Base-by-base conservation (phyloP, 257 asterid genomes). In the Fraxinus pennsylvanica region DNA sequence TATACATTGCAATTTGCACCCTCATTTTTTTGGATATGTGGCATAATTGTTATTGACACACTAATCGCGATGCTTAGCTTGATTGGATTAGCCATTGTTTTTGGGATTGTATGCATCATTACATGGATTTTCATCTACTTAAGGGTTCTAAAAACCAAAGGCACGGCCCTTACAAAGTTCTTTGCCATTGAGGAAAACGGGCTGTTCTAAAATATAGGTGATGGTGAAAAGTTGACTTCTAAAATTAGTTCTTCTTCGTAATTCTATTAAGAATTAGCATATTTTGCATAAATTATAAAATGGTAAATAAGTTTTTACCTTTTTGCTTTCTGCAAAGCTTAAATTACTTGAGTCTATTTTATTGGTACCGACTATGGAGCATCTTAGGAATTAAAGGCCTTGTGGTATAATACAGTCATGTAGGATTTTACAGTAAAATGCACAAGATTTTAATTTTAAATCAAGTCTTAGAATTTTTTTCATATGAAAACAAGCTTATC, bases 131-230 rank as follows among this genome's bases (percentile, higher is more conserved):
- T 93, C 81, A 82, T 91, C 30, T 93, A 72, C 91, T 79, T 88
- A 82, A 89, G 92, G 91, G 97, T 93, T 29, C 97, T 94, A 0
- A 97, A 90, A 72, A 93, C 98, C 0, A 93, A 91, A 80, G 98
- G 98, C 35, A 91, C 91, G 98, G 96, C 98, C 39, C 74, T 93
- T 78, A 85, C 94, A 0, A 96, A 91, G 85, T 91, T 93, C 87
- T 93, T 93, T 6, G 91, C 97, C 47, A 94, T 91, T 35, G 98
- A 97, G 12, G 93, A 30, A 84, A 84, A 74, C 92, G 88, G 73
- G 74, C 77, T 59, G 85, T 68, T 19, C 77, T 78, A 7, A 86
- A 88, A 86, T 36, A 1, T 36, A 6, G 39, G 39, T 36, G 39
- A 36, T 6, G 1, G 39, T 36, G 39, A 36, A 36, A 36, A 36